Conservation (phyloP, 805 yeast genomes). For the Candida stauntonica region DNA sequence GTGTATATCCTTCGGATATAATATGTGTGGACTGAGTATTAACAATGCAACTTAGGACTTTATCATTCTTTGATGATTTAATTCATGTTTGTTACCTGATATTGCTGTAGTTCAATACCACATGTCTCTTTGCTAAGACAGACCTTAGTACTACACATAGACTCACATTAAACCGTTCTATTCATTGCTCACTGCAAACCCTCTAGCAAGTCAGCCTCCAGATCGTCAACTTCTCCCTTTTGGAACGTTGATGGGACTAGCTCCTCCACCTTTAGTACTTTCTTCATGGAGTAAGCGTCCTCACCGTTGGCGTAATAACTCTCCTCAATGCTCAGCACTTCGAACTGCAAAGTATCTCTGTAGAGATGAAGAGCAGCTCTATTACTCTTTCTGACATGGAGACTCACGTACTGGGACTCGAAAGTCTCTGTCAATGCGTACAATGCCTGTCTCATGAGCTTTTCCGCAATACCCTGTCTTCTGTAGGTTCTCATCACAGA, state of each 20-base stretch:
- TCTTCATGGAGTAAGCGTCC: constrained; percentile 95
- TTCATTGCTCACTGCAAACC: constrained; percentile 18
- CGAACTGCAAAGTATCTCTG: constrained; percentile 78
- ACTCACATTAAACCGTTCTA: background rate
- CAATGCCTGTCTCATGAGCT: constrained; percentile 79
- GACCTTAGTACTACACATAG: too few relatives aligned
- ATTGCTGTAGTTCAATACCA: too few relatives aligned
- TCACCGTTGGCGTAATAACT: constrained; percentile 97
- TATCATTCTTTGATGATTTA: background rate
- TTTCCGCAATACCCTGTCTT: constrained; percentile 92
- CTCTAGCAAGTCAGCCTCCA: constrained; percentile 43
- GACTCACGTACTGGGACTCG: constrained; percentile 75
- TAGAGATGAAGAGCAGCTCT: constrained; percentile 92
- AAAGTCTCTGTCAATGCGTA: constrained; percentile 78
- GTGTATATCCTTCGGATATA: background rate
- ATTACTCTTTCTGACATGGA: constrained; percentile 92
- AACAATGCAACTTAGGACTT: constrained; percentile 7
- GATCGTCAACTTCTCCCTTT: constrained; percentile 50
- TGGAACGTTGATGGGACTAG: constrained; percentile 56
- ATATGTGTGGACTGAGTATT: constrained; percentile 5
- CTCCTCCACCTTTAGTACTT: constrained; percentile 55
- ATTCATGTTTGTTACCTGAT: too few relatives aligned
- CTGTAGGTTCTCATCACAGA: constrained; percentile 95
- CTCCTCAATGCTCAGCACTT: constrained; percentile 74
- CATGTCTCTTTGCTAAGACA: too few relatives aligned